These are phyloP conservation scores for Elaeis oleifera DNA, from an alignment of 202 grass and related monocot genomes.

Conservation along the genomic window DNA sequence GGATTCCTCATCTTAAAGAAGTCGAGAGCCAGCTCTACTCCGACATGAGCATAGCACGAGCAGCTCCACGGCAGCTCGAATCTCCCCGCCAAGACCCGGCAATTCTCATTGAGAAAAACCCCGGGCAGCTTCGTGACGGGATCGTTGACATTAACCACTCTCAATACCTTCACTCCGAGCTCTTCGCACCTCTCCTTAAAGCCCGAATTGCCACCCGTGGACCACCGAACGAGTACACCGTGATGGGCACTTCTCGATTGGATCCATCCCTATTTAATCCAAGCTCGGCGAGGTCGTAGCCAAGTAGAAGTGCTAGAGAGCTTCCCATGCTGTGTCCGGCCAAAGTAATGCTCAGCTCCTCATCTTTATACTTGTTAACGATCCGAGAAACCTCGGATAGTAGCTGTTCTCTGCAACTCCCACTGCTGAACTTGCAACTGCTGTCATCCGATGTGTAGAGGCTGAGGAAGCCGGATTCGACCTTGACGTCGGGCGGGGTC, in stretches of 20 bases:
- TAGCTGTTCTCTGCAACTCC: conserved; percentile 10
- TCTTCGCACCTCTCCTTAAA: conserved; percentile 6
- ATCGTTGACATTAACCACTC: conserved; percentile 18
- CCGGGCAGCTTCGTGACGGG: conserved; percentile 17
- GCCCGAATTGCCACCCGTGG: conserved; percentile 1
- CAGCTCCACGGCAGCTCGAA: not conserved
- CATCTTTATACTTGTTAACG: not conserved
- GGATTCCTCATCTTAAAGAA: conserved; percentile 1
- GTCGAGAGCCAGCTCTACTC: conserved; percentile 5
- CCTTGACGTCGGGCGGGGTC: not conserved
- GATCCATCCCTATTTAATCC: not conserved
- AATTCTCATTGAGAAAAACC: conserved; percentile 5
- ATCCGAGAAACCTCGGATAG: conserved; percentile 7
- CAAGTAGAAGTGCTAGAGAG: not conserved
- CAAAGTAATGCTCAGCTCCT: conserved; percentile 9
- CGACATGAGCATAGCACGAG: conserved; percentile 1
- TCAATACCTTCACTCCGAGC: conserved; percentile 10
- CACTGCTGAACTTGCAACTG: not conserved
- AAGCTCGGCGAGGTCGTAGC: conserved; percentile 10
- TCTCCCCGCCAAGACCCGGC: not conserved
- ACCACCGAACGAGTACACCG: conserved; percentile 10
- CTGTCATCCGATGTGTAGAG: conserved; percentile 7
- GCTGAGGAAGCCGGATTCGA: conserved; percentile 15
- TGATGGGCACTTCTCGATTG: not conserved
- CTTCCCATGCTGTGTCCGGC: conserved; percentile 21